A percentile compares a stretch with the other conserved stretches of the same genome.
Evolutionary conservation across 2,329 filamentous ascomycete genomes (phyloP).

Genomic region (Shiraia bambusicola): DNA sequence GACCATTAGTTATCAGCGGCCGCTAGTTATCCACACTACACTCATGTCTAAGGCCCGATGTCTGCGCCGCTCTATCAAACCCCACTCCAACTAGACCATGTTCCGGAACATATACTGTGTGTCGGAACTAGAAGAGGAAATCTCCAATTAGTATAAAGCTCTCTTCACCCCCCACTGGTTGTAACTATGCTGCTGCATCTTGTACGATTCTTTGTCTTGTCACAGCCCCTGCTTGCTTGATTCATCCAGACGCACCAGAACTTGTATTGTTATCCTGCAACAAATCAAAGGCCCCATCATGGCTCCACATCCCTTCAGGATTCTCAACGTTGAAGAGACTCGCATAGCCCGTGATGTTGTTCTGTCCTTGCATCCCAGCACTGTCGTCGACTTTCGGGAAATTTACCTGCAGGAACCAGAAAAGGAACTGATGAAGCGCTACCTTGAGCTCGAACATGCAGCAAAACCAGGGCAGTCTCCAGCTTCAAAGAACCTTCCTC

Average conservation of each 20-base stretch:
- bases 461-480: slow-evolving; percentile 41
- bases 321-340: slow-evolving; percentile 59
- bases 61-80: too few relatives aligned
- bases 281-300: slow-evolving; percentile 17
- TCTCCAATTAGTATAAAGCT: too few relatives aligned
- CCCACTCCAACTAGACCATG: too few relatives aligned
- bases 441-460: slow-evolving; percentile 52
- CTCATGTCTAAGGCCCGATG: neutral
- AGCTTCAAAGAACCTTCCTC: slow-evolving; percentile 48
- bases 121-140: too few relatives aligned
- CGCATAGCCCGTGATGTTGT: slow-evolving; percentile 53
- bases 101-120: too few relatives aligned
- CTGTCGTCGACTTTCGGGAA: slow-evolving; percentile 50
- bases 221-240: neutral
- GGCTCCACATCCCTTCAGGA: slow-evolving; percentile 57
- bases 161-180: too few relatives aligned
- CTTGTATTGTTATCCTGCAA: neutral
- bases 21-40: neutral
- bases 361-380: slow-evolving; percentile 42
- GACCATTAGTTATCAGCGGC: neutral
- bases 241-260: neutral
- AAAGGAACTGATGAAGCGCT: slow-evolving; percentile 52
- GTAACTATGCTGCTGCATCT: too few relatives aligned
- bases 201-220: too few relatives aligned
- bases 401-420: slow-evolving; percentile 55